Base-by-base conservation (phyloP, 1,139 yeast species). In the Yamadazyma taylorii region DNA sequence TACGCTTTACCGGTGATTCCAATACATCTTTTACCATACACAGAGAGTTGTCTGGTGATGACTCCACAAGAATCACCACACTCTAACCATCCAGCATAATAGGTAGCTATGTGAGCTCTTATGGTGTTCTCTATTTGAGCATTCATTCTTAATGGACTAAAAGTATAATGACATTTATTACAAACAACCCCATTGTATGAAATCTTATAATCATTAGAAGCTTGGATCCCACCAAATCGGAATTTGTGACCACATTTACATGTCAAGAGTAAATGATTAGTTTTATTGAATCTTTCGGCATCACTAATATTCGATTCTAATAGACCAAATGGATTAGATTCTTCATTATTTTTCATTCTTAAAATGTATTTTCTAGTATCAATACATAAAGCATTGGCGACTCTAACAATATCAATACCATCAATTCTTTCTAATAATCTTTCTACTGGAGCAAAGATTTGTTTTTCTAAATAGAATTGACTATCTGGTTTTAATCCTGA, bases 41-140 rank as follows among this genome's bases (percentile, higher is more conserved):
- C 97, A 11, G 92, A 81, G 17, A 92, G 75, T 55, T 90, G 96
- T 45, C 97, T 74, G 0, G 97, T 90, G 15, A 75, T 72, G 38
- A 78, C 69, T 7, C 86, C 89, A 67, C 99, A 94, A 1, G 79
- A 60, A 50, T 90, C 97, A 56, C 85, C 94, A 63, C 99, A 94
- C 0, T 63, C 66, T 29, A 89, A 66, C 90, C 95, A 82, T 4
- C 92, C 94, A 13, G 86, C 81, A 56, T 94, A 94, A 60, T 90
- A 94, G 28, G 73, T 59, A 0, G 90, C 71, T 35, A 92, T 80
- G 47, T 82, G 87, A 5, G 69, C 62, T 40, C 97, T 73, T 22
- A 92, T 76, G 35, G 79, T 69, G 13, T 66, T 58, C 57, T 90
- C 97, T 32, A 92, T 61, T 59, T 89, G 97, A 5, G 85, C 65